Base-by-base conservation (phyloP, 805 yeast genomes). In the Wickerhamiella siamensis region DNA sequence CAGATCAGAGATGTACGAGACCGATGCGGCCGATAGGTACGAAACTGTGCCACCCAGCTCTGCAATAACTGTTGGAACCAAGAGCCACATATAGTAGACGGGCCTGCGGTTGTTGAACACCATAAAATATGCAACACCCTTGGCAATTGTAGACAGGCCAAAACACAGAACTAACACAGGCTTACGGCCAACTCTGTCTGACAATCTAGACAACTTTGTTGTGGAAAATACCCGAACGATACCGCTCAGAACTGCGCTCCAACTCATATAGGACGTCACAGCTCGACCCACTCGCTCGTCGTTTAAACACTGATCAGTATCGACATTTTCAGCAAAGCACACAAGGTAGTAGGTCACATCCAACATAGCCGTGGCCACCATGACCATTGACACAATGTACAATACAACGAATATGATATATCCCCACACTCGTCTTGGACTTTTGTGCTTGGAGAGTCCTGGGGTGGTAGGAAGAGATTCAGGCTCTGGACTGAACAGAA, bases 121-220 rank as follows among this genome's bases (percentile, higher is more conserved):
- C 22, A 53, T 37, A 38, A 38, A 52, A 51, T 50, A 53, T 17
- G 45, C 38, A 18, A 36, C n/a, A 10, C 39, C 15, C 32, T 46
- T 46, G 26, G 47, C 36, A n/a, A 45, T 17, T 16, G 37, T 32
- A 4, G 43, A 41, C 14, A 48, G 40, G 5, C 34, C 12, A 43
- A 47, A 38, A 3, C 51, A 42, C 31, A 40, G 22, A 21, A 52
- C 29, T 21, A 51, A 37, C 14, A 52, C 22, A 12, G 50, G 51
- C 34, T 48, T 47, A 12, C 57, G 51, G 34, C 57, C 57, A 5
- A 39, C 38, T 3, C 49, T 38, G 36, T 53, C 57, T 37, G 55
- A 51, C 9, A 47, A 32, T 16, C 47, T 31, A 22, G 53, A 47
- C 38, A 51, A 35, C 12, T 40, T 41, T 19, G 56, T 44, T 16